Evolutionary conservation across 1,284 basidiomycete genomes (phyloP).

Genomic region (Gomphus bonarii): DNA sequence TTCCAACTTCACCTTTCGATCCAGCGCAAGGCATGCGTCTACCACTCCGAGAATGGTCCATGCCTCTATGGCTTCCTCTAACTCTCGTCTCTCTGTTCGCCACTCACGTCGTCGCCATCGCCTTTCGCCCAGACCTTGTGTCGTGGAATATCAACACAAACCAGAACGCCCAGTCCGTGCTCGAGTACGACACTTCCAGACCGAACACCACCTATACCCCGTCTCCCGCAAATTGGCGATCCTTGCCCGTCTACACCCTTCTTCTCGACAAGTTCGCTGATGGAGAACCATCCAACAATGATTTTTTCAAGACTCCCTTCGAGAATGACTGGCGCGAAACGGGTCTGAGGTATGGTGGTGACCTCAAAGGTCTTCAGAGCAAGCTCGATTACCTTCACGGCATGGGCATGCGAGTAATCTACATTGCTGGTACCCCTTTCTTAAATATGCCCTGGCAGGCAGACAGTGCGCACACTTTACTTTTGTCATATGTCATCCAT

Average conservation of each 20-base stretch:
- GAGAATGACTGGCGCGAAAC: slow-evolving; percentile 84
- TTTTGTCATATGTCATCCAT: neutral
- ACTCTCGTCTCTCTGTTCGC: neutral
- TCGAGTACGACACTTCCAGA: slow-evolving; percentile 59
- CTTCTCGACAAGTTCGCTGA: slow-evolving; percentile 90
- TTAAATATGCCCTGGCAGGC: slow-evolving; percentile 93
- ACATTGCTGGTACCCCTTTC: slow-evolving; percentile 85
- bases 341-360: slow-evolving; percentile 80
- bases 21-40: neutral
- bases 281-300: slow-evolving; percentile 83
- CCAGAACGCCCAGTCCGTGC: slow-evolving; percentile 56
- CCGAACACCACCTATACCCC: slow-evolving; percentile 59
- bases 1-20: neutral
- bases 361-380: slow-evolving; percentile 64
- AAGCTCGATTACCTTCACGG: slow-evolving; percentile 80
- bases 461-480: slow-evolving; percentile 55
- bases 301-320: slow-evolving; percentile 71
- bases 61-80: neutral
- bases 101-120: slow-evolving; percentile 34
- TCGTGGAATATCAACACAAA: slow-evolving; percentile 83
- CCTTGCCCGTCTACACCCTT: slow-evolving; percentile 75
- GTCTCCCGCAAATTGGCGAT: slow-evolving; percentile 82
- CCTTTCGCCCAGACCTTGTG: slow-evolving; percentile 66
- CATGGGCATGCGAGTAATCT: slow-evolving; percentile 78
- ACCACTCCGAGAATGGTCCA: neutral